Evolutionary conservation across 2,329 filamentous ascomycete genomes (phyloP).

Genomic region (Simplicillium aogashimaense): DNA sequence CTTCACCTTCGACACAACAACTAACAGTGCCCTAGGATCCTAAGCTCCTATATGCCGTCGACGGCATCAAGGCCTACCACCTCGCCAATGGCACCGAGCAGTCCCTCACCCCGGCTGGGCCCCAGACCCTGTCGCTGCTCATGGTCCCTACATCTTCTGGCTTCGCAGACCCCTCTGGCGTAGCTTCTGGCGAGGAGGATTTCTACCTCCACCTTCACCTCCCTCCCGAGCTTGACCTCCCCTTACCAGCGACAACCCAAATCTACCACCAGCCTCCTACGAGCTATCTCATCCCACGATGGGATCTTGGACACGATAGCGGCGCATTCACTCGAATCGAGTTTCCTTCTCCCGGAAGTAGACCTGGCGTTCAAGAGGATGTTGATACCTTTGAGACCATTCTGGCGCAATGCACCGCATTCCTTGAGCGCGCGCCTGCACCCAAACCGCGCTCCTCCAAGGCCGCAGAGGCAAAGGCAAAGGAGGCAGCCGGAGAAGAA

Average conservation of each 20-base stretch:
- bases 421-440: constrained; percentile 73
- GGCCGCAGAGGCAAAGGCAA: constrained; percentile 25
- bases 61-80: constrained; percentile 84
- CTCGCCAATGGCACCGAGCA: constrained; percentile 80
- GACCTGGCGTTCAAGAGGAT: constrained; percentile 75
- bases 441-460: constrained; percentile 27
- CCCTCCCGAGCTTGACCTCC: constrained; percentile 86
- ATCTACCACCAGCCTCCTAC: constrained; percentile 92
- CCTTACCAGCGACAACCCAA: constrained; percentile 88
- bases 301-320: constrained; percentile 81
- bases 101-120: constrained; percentile 71
- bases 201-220: constrained; percentile 96
- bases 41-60: constrained; percentile 61
- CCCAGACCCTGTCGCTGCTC: constrained; percentile 83
- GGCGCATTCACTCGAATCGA: constrained; percentile 90
- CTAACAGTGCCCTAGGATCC: constrained; percentile 35
- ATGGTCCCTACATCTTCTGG: constrained; percentile 90
- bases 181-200: constrained; percentile 66
- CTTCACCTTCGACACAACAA: neutral
- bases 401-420: constrained; percentile 92
- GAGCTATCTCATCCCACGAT: constrained; percentile 90
- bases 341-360: constrained; percentile 66
- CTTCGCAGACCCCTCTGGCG: constrained; percentile 44
- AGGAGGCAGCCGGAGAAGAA: constrained; percentile 30
- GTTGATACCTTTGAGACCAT: constrained; percentile 97